Evolutionary conservation across 768 basidiomycete species (phyloP), one percentile per base, ranked within the genome.

Genomic region (Boletellus ananas): DNA sequence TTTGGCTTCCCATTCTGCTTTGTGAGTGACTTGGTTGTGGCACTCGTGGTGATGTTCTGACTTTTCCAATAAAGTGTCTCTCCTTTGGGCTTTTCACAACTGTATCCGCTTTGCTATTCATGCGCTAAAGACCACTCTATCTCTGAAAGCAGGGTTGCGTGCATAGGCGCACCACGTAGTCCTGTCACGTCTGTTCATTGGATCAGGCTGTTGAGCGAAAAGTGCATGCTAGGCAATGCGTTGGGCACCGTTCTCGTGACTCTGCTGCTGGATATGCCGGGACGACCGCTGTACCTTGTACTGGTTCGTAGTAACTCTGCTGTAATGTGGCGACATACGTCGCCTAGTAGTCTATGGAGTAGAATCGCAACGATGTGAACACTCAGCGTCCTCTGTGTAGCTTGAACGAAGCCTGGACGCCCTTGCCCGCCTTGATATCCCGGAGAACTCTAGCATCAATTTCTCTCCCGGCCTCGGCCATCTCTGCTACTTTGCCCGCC

Each of bases 1-100:
- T 93, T 73, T 93, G 90, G 90, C 74, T 93, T 58, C 90, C 90
- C 16, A 88, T 92, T 60, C 73, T 93, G 9, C 67, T 91, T 51
- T 68, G 89, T 92, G 59, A 72, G 88, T 81, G 10, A n/a, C 27
- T 47, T 17, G 39, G 16, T 9, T 38, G 6, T 41, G 12, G n/a
- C 14, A 39, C 45, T 31, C 11, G 40, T 18, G 49, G 13, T 3
- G 27, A 47, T 21, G 18, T 37, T 27, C 50, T 65, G 35, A 60
- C 33, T 36, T 20, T 31, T 33, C 47, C 17, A 33, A 47, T 31
- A 45, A 84, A 46, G 82, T 84, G 55, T 83, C 83, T 47, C 68
- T 83, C 45, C 60, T 84, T 46, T 84, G 81, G 81, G 79, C 79
- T 51, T 70, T 80, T 52, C 76, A 83, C 52, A 79, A 68, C 44